Evolutionary conservation across 2,329 filamentous ascomycete genomes (phyloP).

Genomic region (Macroventuria anomochaeta): DNA sequence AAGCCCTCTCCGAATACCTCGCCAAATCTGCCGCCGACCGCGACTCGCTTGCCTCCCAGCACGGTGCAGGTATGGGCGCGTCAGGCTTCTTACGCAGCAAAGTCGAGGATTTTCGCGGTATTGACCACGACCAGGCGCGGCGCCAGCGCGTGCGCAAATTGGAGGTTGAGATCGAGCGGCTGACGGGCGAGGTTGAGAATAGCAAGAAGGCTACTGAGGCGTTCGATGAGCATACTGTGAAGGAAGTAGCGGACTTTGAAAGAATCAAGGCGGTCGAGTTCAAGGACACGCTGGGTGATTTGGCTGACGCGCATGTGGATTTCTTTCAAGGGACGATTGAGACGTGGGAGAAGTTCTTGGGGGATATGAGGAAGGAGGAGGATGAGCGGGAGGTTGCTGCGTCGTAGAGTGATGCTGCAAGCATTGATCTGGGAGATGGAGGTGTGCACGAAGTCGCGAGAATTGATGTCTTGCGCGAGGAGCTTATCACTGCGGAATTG

Average conservation of each 20-base stretch:
- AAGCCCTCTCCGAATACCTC: constrained; percentile 93
- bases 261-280: constrained; percentile 95
- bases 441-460: background rate
- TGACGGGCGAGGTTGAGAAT: constrained; percentile 83
- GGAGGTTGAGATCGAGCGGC: constrained; percentile 88
- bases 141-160: constrained; percentile 87
- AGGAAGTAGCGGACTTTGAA: constrained; percentile 93
- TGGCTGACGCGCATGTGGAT: constrained; percentile 83
- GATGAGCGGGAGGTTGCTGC: constrained; percentile 40
- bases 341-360: constrained; percentile 89
- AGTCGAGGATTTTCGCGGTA: constrained; percentile 93
- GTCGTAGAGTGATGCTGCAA: constrained; percentile 21
- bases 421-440: background rate
- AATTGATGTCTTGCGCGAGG: background rate
- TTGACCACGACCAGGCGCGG: constrained; percentile 92
- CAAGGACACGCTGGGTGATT: constrained; percentile 79
- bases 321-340: constrained; percentile 83
- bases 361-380: constrained; percentile 79
- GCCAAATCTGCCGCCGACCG: constrained; percentile 88
- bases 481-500: background rate
- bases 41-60: constrained; percentile 75
- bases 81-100: constrained; percentile 91
- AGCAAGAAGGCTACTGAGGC: constrained; percentile 87
- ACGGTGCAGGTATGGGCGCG: constrained; percentile 70
- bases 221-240: constrained; percentile 95